Conservation (phyloP, 805 yeast genomes). For the Lipomyces oligophaga region DNA sequence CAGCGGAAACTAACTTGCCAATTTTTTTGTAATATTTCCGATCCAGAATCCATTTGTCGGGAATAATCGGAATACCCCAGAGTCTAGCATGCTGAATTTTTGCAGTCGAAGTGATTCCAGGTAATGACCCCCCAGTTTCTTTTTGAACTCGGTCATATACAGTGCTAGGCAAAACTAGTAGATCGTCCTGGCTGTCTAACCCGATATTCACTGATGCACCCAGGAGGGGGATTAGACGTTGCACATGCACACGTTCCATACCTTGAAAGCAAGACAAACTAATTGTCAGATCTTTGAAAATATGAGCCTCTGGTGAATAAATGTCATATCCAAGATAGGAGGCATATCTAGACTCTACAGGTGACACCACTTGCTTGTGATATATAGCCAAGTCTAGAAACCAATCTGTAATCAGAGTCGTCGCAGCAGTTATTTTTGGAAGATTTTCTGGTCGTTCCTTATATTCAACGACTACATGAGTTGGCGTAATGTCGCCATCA, state of each 20-base stretch:
- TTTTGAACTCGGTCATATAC: constrained; percentile 7
- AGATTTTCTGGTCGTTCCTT: constrained; percentile 7
- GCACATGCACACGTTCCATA: constrained; percentile 66
- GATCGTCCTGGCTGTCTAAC: constrained; percentile 50
- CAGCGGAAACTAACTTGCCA: background rate
- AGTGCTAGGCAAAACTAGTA: constrained; percentile 43
- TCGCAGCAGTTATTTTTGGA: constrained; percentile 23
- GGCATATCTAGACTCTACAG: constrained; percentile 10
- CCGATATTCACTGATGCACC: constrained; percentile 51
- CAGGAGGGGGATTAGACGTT: constrained; percentile 54
- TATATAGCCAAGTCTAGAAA: constrained; percentile 69
- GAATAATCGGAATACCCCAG: constrained; percentile 41
- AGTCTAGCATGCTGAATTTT: constrained; percentile 36
- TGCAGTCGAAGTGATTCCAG: constrained; percentile 24
- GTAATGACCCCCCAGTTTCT: constrained; percentile 1
- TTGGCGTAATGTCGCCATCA: constrained; percentile 2
- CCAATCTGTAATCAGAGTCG: constrained; percentile 66
- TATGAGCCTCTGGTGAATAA: constrained; percentile 34
- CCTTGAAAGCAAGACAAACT: constrained; percentile 75
- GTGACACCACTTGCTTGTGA: constrained; percentile 42
- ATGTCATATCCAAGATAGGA: constrained; percentile 47
- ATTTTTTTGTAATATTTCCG: constrained; percentile 1
- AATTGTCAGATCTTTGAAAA: constrained; percentile 38
- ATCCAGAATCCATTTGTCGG: constrained; percentile 38
- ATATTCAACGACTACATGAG: constrained; percentile 25